Evolutionary conservation across 2,329 filamentous ascomycete species (phyloP), one percentile per base, ranked within the genome.

Genomic region (Bisporella sp.): DNA sequence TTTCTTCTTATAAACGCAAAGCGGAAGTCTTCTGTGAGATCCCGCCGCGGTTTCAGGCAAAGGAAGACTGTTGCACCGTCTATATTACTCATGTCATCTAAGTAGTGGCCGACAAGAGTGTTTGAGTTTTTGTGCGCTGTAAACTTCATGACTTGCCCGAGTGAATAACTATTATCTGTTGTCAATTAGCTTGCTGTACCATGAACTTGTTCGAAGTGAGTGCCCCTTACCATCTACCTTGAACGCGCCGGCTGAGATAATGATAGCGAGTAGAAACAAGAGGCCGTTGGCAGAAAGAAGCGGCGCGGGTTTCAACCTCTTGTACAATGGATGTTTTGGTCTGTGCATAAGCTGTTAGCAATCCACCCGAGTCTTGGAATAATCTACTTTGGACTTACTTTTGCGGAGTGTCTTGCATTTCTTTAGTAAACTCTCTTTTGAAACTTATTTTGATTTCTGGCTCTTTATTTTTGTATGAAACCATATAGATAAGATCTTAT

Each of bases 401-500:
- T 48, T 54, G 54, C 9, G 6, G 44, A 37, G 42, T 51, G 5
- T 56, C 41, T 55, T 47, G 31, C 31, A 52, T 56, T 45, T n/a
- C 41, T 54, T 56, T 56, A 48, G 31, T 49, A 48, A 52, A 46
- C 37, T 56, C 47, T 54, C 42, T 56, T 48, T 54, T 56, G 8
- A 56, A 56, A 49, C 41, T 48, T 54, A 54, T 51, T 37, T 53
- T 53, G 43, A 57, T 55, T 29, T 57, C 43, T 50, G 28, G 48
- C 44, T 55, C 40, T 57, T 29, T 42, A 44, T 54, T 31, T 56
- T 57, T 57, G 35, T 33, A 56, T 56, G 28, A 1, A 53, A 56
- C 46, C 31, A 57, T 57, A 29, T 11, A 56, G 45, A 56, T 11
- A n/a, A 57, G 48, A n/a, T 57, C 49, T 33, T 57, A 42, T 51